Evolutionary conservation across 1,284 basidiomycete species (phyloP), one percentile per base, ranked within the genome.

Genomic region (Lignosus rhinocerotis): DNA sequence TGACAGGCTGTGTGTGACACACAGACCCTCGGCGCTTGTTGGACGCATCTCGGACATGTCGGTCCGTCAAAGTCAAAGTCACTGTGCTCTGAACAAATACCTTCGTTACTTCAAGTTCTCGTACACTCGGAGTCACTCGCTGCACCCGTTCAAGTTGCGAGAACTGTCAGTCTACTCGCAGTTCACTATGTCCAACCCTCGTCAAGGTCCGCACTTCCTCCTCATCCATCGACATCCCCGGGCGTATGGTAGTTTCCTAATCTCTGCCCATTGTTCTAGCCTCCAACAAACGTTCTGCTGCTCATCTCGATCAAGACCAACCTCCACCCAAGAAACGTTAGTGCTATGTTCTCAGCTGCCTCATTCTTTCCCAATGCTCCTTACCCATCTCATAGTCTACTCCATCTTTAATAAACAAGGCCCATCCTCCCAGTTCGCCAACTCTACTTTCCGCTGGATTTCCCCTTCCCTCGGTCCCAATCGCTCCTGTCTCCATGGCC

Each of bases 401-500:
- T 56, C 55, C 7, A 34, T 56, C 10, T 56, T 56, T 19, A 36
- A 51, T 16, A 51, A 51, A 25, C 55, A 48, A 30, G 31, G 43
- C 19, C 1, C 43, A 30, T 4, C 43, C n/a, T 17, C 43, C 1
- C n/a, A 43, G 17, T 6, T 9, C 43, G 16, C 43, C 43, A 31
- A 10, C n/a, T 60, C 62, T 11, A 38, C 76, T 8, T 88, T 90
- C 62, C 76, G 76, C 61, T 90, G 88, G 88, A 73, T 83, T 50
- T 74, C 78, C 14, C 75, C 86, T 6, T 65, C 76, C 8, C 72
- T 88, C 11, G 87, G 87, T 2, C 73, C 76, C 3, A 76, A 77
- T 14, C 73, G 76, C 3, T 82, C 86, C 3, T 90, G 88, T 73
- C 74, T 90, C 30, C 80, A 90, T 64, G 90, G 81, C 10, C 66